These are phyloP conservation scores for Collybia nuda DNA, from an alignment of 768 basidiomycete species.

Conservation along the genomic window DNA sequence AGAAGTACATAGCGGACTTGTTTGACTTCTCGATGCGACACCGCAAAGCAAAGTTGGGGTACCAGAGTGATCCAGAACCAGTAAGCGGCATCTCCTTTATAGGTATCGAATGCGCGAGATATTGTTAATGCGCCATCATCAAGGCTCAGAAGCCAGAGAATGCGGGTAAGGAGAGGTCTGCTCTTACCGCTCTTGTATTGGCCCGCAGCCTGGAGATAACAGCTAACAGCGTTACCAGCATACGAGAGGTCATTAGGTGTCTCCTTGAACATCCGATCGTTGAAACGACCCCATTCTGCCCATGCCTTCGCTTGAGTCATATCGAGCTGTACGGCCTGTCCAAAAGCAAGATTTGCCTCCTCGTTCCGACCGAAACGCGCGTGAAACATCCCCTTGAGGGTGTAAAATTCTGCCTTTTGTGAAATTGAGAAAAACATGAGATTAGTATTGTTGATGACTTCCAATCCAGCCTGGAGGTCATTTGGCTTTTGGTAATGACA, in stretches of 20 bases:
- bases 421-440: slow-evolving; percentile 92
- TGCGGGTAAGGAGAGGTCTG: slow-evolving; percentile 84
- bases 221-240: slow-evolving; percentile 92
- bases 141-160: slow-evolving; percentile 94
- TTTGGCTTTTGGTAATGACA: slow-evolving; percentile 96
- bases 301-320: slow-evolving; percentile 94
- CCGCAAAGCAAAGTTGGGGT: slow-evolving; percentile 87
- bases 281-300: slow-evolving; percentile 97
- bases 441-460: slow-evolving; percentile 99
- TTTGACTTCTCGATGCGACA: slow-evolving; percentile 90
- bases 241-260: slow-evolving; percentile 67
- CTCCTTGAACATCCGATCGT: slow-evolving; percentile 92
- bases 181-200: slow-evolving; percentile 93
- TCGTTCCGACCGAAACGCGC: slow-evolving; percentile 82
- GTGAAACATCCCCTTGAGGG: slow-evolving; percentile 98
- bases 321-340: slow-evolving; percentile 95
- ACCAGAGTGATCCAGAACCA: slow-evolving; percentile 99
- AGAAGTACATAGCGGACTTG: slow-evolving; percentile 88
- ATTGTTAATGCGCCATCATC: slow-evolving; percentile 77
- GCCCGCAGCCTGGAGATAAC: slow-evolving; percentile 96
- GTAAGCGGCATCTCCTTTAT: slow-evolving; percentile 93
- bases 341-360: slow-evolving; percentile 90
- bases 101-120: slow-evolving; percentile 85
- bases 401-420: slow-evolving; percentile 99
- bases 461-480: slow-evolving; percentile 90